Evolutionary conservation across 345 rosid genomes (phyloP).

Genomic region (Salix purpurea): DNA sequence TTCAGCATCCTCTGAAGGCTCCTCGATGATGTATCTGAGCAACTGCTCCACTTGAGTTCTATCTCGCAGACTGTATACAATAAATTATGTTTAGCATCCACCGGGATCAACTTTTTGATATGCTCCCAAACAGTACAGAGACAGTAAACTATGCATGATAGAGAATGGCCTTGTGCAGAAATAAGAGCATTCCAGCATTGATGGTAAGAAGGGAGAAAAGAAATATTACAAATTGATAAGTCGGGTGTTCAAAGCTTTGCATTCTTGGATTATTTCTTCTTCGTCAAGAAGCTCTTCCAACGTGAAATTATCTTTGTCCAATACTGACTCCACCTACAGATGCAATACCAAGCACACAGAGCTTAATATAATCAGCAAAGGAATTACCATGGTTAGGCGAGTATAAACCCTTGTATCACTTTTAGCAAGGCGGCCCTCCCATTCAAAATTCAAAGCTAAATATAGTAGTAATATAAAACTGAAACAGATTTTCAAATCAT

Average conservation of each 20-base stretch:
- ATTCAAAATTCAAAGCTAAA: background rate
- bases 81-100: conserved; percentile 15
- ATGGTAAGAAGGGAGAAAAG: conserved; percentile 1
- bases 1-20: conserved; percentile 79
- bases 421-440: background rate
- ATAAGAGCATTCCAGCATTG: background rate
- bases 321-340: conserved; percentile 74
- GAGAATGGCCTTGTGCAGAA: background rate
- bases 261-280: conserved; percentile 99
- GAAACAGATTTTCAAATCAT: background rate
- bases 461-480: background rate
- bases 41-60: conserved; percentile 92
- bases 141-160: background rate
- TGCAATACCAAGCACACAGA: background rate
- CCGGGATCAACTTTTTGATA: background rate
- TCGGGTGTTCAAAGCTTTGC: conserved; percentile 96
- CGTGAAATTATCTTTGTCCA: conserved; percentile 86
- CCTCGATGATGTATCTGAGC: conserved; percentile 73
- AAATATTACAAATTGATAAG: conserved; percentile 79
- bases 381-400: background rate
- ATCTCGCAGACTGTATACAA: conserved; percentile 68
- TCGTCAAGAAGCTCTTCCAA: conserved; percentile 98
- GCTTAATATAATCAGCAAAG: background rate
- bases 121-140: background rate
- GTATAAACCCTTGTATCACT: background rate